Percentiles rank a stretch among this genome's conserved stretches.
phyloP scores from a whole-genome alignment of 371 early-diverging fungal species.

The Dichotomocladium elegans region DNA sequence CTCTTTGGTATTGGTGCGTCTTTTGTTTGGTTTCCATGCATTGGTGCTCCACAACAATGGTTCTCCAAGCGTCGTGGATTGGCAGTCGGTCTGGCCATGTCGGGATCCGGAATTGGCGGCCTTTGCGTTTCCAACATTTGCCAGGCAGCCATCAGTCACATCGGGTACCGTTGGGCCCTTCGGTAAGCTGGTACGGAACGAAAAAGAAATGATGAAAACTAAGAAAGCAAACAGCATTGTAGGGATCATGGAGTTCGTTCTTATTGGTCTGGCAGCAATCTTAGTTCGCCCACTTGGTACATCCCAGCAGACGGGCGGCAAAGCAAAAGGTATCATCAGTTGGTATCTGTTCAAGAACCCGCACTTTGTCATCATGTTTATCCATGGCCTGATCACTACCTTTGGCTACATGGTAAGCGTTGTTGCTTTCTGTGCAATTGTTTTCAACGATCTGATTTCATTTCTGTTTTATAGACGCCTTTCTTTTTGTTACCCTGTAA shows the following conservation, averaged over 20 bases:
- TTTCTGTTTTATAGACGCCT: slow-evolving; percentile 13
- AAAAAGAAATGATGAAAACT: no score
- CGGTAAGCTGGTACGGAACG: slow-evolving; percentile 19
- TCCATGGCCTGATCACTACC: slow-evolving; percentile 24
- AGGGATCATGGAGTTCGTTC: slow-evolving; percentile 44
- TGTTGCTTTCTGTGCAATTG: not conserved
- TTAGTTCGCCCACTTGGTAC: slow-evolving; percentile 20
- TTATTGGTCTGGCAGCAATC: slow-evolving; percentile 7
- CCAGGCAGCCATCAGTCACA: slow-evolving; percentile 39
- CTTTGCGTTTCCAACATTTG: slow-evolving; percentile 56
- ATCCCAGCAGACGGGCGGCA: slow-evolving; percentile 31
- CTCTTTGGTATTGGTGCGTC: slow-evolving; percentile 68
- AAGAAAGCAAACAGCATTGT: slow-evolving; percentile 12
- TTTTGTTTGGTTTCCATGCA: slow-evolving; percentile 65
- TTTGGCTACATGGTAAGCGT: slow-evolving; percentile 25
- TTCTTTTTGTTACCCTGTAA: slow-evolving; percentile 25
- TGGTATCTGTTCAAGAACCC: slow-evolving; percentile 25
- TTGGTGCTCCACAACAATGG: slow-evolving; percentile 69
- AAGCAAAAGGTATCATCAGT: slow-evolving; percentile 30
- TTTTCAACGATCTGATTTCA: not conserved
- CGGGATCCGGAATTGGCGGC: slow-evolving; percentile 70
- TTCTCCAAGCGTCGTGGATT: slow-evolving; percentile 63
- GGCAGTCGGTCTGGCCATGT: slow-evolving; percentile 68
- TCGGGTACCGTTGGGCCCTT: slow-evolving; percentile 65
- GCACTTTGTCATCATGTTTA: slow-evolving; percentile 21